A percentile compares a stretch with the other conserved stretches of the same genome.
Conservation (phyloP, 139 green algal genomes). For the Micractinium conductrix region DNA sequence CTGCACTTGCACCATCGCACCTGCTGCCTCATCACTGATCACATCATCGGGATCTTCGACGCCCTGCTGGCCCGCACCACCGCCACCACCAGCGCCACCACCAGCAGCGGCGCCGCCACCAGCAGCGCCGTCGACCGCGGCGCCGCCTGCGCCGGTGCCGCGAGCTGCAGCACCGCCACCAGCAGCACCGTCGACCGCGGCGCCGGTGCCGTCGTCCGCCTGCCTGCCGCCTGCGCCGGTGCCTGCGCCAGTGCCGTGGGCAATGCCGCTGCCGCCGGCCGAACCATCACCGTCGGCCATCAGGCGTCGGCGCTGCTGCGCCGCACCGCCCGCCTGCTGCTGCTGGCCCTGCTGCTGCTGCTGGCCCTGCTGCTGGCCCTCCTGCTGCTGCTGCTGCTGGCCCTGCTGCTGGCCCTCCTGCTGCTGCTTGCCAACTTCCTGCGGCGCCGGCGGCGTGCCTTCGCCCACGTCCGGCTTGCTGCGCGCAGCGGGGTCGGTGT, state of each 20-base stretch:
- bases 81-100: no score
- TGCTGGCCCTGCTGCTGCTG: neutral
- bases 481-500: neutral
- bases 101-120: no score
- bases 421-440: neutral
- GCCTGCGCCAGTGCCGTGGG: no score
- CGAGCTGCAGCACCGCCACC: no score
- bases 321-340: neutral
- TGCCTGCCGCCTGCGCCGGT: no score
- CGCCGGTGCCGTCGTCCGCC: no score
- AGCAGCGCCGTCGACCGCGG: no score
- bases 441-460: neutral
- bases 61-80: neutral
- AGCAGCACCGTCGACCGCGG: no score
- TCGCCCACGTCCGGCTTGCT: constrained; percentile 17
- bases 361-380: neutral
- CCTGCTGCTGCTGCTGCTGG: neutral
- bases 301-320: neutral
- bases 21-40: constrained; percentile 71
- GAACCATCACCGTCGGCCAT: neutral
- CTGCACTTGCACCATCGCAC: no score
- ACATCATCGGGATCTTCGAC: constrained; percentile 26
- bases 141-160: no score
- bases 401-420: neutral
- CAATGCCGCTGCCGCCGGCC: no score